Conservation (phyloP, 495 filamentous ascomycete species). For the Staphylotrichum longicolle region DNA sequence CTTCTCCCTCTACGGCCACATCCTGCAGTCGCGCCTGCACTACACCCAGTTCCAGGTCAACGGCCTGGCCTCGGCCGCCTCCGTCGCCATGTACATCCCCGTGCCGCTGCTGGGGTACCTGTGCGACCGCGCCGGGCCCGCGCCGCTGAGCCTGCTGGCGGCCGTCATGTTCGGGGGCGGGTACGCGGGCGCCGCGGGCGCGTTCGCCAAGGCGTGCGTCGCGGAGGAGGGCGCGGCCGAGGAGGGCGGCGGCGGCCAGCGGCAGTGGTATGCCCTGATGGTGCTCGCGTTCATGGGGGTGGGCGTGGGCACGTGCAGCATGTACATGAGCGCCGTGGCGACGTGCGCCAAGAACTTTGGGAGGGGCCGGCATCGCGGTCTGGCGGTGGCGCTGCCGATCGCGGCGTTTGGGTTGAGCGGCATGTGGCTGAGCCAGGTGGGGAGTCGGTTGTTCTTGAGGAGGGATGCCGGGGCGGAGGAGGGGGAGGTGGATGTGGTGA, state of each 20-base stretch:
- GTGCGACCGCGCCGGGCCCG: conserved; percentile 82
- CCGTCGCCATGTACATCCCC: conserved; percentile 82
- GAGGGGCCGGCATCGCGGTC: conserved; percentile 76
- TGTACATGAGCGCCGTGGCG: conserved; percentile 85
- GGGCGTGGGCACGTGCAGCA: conserved; percentile 75
- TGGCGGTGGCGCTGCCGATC: conserved; percentile 88
- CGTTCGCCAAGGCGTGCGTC: conserved; percentile 60
- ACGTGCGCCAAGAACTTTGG: conserved; percentile 98
- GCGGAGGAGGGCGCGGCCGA: conserved; percentile 8
- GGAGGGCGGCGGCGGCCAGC: conserved; percentile 40
- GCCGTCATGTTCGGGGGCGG: conserved; percentile 71
- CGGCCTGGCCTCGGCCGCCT: conserved; percentile 76
- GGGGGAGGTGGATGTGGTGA: conserved; percentile 82
- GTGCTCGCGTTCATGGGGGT: conserved; percentile 75
- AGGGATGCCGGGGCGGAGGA: conserved; percentile 54
- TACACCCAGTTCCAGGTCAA: conserved; percentile 93
- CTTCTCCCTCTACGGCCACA: conserved; percentile 86
- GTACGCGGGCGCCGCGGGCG: conserved; percentile 77
- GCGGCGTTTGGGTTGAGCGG: conserved; percentile 88
- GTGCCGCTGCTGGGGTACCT: conserved; percentile 86
- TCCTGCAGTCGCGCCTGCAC: conserved; percentile 76
- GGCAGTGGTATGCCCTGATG: conserved; percentile 79
- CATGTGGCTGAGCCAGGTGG: conserved; percentile 92
- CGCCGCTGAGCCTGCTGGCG: conserved; percentile 68
- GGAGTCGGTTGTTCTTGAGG: conserved; percentile 69